Conservation (phyloP, 371 early-diverging fungal species). For the Rhizopus delemar region DNA sequence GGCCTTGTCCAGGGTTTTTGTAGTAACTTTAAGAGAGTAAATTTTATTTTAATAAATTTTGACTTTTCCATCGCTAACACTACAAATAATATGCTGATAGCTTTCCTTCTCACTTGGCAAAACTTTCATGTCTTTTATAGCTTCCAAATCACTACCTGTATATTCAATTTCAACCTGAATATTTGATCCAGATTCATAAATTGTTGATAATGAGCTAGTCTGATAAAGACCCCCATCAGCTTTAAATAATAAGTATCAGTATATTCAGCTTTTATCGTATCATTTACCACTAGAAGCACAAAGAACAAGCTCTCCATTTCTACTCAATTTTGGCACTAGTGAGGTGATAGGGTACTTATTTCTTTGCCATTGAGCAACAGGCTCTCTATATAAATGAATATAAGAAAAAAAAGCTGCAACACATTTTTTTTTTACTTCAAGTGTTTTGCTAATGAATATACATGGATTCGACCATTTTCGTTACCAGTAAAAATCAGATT, state of each 20-base stretch:
- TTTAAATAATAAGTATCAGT: constrained; percentile 1
- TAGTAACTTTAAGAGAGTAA: neutral
- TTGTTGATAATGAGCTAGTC: constrained; percentile 24
- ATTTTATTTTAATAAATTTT: constrained; percentile 32
- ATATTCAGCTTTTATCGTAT: constrained; percentile 20
- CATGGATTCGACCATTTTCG: constrained; percentile 23
- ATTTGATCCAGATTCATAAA: neutral
- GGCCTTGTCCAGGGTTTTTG: too few relatives aligned
- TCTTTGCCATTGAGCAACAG: constrained; percentile 32
- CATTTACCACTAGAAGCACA: constrained; percentile 36
- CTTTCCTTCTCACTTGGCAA: constrained; percentile 16
- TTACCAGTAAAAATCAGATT: constrained; percentile 29
- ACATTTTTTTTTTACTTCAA: constrained; percentile 4
- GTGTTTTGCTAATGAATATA: constrained; percentile 17
- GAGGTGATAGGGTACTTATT: constrained; percentile 33
- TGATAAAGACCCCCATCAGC: constrained; percentile 48
- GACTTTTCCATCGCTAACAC: constrained; percentile 38
- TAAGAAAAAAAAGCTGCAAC: neutral
- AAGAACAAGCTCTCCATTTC: constrained; percentile 29
- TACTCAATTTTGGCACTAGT: constrained; percentile 22
- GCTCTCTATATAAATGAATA: constrained; percentile 4
- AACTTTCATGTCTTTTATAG: constrained; percentile 26
- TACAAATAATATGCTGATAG: constrained; percentile 28
- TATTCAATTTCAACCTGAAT: constrained; percentile 29
- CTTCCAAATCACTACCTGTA: constrained; percentile 44